Evolutionary conservation across 768 basidiomycete genomes (phyloP), one percentile per base, ranked within the genome.

Genomic region (Mycena kentingensis): DNA sequence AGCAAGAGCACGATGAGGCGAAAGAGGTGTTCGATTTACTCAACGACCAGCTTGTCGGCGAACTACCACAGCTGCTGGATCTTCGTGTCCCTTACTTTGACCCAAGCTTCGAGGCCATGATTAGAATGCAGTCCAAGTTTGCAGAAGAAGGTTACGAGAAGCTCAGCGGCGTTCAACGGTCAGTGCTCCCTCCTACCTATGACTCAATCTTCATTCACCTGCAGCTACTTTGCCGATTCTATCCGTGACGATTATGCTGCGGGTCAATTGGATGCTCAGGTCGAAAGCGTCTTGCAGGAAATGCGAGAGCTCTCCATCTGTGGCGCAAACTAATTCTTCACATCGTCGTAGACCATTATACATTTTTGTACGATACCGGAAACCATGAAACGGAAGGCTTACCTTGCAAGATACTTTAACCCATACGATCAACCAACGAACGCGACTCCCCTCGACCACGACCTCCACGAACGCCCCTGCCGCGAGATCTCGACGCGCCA

Each of bases 71-170:
- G 60, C 74, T 99, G 35, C 82, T 98, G 44, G 95, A 98, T 64
- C 83, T 98, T 18, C 90, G 97, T 32, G 90, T 99, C 22, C 97
- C 97, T 0, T 99, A 92, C 78, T 95, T 98, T 58, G 97, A 98
- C 69, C 97, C 97, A 4, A 94, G 90, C 60, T 98, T 98, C 67
- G 97, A 98, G 72, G 92, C 96, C 39, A 98, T 98, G 96, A 93
- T 94, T 58, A 83, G 97, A 26, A 91, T 97, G 84, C 97, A 99
- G 65, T 84, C 90, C 65, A 94, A 95, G 65, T 98, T 98, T 66
- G 95, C 96, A 0, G 93, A 98, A 69, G 96, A 99, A 62, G 95
- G 96, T 0, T 98, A 99, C 67, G 94, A 98, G 74, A 97, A 94
- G 72, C 82, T 98, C 45, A 88, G 93, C 44, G 87, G 92, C 38